Conservation (phyloP, 2,329 filamentous ascomycete genomes). For the Beauveria australis region DNA sequence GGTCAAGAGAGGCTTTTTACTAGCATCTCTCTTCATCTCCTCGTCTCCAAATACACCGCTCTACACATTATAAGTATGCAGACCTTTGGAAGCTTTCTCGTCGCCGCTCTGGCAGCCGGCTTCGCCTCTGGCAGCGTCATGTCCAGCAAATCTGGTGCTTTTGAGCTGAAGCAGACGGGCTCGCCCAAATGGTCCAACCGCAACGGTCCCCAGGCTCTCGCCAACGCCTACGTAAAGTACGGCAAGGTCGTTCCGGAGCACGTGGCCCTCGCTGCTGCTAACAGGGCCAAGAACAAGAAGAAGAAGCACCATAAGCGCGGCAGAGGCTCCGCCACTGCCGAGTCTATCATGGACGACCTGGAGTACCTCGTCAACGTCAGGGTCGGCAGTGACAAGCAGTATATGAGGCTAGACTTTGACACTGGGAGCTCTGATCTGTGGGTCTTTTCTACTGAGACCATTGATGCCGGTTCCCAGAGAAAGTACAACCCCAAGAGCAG, state of each 20-base stretch:
- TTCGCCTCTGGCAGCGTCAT: conserved; percentile 12
- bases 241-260: conserved; percentile 35
- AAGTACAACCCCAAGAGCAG: conserved; percentile 31
- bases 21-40: background rate
- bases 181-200: conserved; percentile 14
- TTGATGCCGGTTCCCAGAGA: conserved; percentile 25
- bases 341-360: conserved; percentile 13
- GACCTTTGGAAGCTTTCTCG: conserved; percentile 10
- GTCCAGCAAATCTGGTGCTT: background rate
- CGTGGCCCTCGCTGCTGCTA: conserved; percentile 43
- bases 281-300: conserved; percentile 16
- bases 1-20: background rate
- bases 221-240: conserved; percentile 28
- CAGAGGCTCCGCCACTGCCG: background rate
- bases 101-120: conserved; percentile 8
- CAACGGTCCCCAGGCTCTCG: conserved; percentile 25
- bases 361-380: conserved; percentile 9
- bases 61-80: conserved; percentile 6
- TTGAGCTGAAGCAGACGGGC: conserved; percentile 3
- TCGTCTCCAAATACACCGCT: background rate
- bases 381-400: conserved; percentile 24
- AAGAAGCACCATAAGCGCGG: background rate
- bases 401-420: conserved; percentile 32
- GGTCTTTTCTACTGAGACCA: conserved; percentile 26
- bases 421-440: conserved; percentile 36